phyloP scores from a whole-genome alignment of 2,329 filamentous ascomycete species.

The Fusarium multiceps region DNA sequence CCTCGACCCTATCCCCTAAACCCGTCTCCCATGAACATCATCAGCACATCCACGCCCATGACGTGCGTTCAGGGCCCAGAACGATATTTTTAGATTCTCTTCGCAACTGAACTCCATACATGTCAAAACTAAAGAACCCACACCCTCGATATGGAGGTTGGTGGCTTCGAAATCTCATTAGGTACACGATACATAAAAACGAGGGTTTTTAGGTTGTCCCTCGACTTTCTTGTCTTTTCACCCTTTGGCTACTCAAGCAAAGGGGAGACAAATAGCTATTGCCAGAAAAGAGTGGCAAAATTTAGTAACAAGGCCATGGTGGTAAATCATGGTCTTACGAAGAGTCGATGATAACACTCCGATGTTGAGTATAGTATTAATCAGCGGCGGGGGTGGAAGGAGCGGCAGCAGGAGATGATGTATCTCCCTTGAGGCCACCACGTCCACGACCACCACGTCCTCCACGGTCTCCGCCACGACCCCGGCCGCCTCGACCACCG shows the following conservation, averaged over 20 bases:
- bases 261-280: conserved; percentile 36
- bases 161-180: conserved; percentile 52
- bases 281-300: conserved; percentile 36
- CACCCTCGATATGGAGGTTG: conserved; percentile 45
- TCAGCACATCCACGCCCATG: conserved; percentile 33
- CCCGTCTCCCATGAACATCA: conserved; percentile 29
- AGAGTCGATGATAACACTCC: conserved; percentile 28
- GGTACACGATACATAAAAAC: conserved; percentile 52
- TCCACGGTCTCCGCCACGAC: conserved; percentile 69
- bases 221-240: conserved; percentile 41
- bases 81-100: conserved; percentile 48
- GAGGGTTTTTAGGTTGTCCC: conserved; percentile 37
- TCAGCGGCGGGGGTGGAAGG: conserved; percentile 61
- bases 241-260: conserved; percentile 37
- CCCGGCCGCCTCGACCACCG: conserved; percentile 66
- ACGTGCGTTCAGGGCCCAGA: conserved; percentile 41
- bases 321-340: conserved; percentile 27
- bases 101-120: conserved; percentile 50
- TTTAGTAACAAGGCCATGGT: conserved; percentile 28
- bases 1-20: conserved; percentile 33
- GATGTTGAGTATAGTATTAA: conserved; percentile 38
- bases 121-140: conserved; percentile 49
- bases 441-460: conserved; percentile 67
- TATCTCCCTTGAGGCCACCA: conserved; percentile 70
- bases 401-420: conserved; percentile 64